Conservation (phyloP, 192 early-diverging fungal genomes). For the Backusella sp. region DNA sequence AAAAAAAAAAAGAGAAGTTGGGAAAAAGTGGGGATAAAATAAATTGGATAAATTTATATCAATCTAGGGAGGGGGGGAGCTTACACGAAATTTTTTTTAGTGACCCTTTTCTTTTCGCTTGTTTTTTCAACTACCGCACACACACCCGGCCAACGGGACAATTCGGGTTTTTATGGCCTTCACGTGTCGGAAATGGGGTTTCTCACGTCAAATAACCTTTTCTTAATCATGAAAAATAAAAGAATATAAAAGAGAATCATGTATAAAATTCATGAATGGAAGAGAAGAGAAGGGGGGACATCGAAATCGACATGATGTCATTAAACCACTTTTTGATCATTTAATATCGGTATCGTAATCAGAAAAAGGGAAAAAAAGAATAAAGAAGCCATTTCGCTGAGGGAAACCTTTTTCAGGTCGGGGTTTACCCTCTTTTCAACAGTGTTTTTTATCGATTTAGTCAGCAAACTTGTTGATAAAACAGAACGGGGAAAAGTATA, state of each 20-base stretch:
- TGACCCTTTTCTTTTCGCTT: neutral
- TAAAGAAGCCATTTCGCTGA: no score
- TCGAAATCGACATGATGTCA: no score
- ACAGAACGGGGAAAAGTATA: neutral
- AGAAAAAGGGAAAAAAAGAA: no score
- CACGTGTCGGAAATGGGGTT: neutral
- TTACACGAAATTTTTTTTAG: neutral
- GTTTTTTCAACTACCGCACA: neutral
- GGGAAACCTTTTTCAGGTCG: no score
- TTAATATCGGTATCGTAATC: no score
- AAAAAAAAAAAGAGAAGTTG: no score
- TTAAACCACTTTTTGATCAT: no score
- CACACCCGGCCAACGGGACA: neutral
- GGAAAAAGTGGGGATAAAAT: slow-evolving; percentile 14
- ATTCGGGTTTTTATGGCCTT: neutral
- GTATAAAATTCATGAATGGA: neutral
- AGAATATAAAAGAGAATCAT: neutral
- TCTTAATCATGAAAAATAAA: neutral
- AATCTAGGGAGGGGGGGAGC: neutral
- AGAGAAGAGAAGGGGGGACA: no score
- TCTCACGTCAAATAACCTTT: neutral
- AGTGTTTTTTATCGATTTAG: neutral
- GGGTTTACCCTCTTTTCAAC: neutral
- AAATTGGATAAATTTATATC: neutral
- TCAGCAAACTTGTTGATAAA: neutral